Base-by-base conservation (phyloP, 129 eudicot species). In the Lactuca sativa region DNA sequence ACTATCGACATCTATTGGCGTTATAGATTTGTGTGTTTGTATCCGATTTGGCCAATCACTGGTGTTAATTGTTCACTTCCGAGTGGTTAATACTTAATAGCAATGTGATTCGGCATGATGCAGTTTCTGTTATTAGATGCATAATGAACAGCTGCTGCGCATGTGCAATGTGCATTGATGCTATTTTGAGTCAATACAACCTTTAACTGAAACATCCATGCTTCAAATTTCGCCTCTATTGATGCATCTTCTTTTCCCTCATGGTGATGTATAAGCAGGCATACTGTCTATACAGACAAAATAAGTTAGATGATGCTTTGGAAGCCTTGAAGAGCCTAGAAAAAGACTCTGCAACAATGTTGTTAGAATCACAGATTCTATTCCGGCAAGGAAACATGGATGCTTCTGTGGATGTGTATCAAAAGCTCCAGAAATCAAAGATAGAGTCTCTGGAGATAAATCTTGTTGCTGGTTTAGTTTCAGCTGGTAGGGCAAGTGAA, bases 261-360 rank as follows among this genome's bases (percentile, higher is more conserved):
- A 34, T 68, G 62, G 32, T 37, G 33, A 17, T 67, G 37, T 60
- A n/a, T 64, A 16, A 25, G 37, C 78, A 93, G 98, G 96, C 97
- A 17, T 93, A 93, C 82, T 92, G 98, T 81, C 77, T 89, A 51
- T 89, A 84, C 77, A 83, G 92, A 73, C 92, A 82, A 85, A 89
- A 92, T 82, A 89, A 85, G 90, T 77, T 83, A 68, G 87, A 85
- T 38, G 95, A 93, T 67, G 98, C 95, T 48, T 65, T 89, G 85
- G 86, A 74, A 59, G 59, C 77, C 49, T 64, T 92, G 79, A 81
- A 92, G 78, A 74, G 85, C 64, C 75, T 78, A 56, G 95, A 89
- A 30, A 90, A 70, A 70, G 82, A 70, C 74, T 58, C 82, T 73
- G 72, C 80, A 59, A 68, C 83, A 33, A 82, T 89, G 95, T 62